Conservation (phyloP, 2,329 filamentous ascomycete genomes). For the Alternaria incomplexa region DNA sequence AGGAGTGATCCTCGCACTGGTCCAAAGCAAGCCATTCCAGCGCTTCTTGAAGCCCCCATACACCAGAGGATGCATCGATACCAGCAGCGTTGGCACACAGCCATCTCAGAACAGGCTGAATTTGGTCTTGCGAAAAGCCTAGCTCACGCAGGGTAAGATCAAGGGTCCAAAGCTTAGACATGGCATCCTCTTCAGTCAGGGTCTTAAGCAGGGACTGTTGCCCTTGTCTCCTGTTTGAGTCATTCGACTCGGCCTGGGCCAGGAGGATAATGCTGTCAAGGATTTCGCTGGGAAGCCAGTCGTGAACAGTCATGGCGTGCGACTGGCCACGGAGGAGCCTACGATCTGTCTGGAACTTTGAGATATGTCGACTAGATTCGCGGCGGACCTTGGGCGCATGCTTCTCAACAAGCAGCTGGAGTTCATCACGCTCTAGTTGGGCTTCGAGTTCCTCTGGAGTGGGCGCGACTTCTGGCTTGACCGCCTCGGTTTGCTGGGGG, state of each 20-base stretch:
- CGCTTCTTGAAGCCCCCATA: constrained; percentile 87
- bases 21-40: constrained; percentile 90
- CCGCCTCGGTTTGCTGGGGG: constrained; percentile 23
- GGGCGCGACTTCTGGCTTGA: constrained; percentile 52
- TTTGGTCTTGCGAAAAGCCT: constrained; percentile 63
- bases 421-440: constrained; percentile 86
- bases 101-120: constrained; percentile 42
- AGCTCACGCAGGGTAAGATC: constrained; percentile 73
- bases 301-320: constrained; percentile 71
- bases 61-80: constrained; percentile 62
- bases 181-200: constrained; percentile 76
- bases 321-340: constrained; percentile 81
- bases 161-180: constrained; percentile 82
- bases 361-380: constrained; percentile 77
- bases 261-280: constrained; percentile 78
- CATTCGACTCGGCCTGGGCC: constrained; percentile 66
- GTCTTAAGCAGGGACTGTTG: constrained; percentile 49
- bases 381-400: constrained; percentile 77
- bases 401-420: constrained; percentile 87
- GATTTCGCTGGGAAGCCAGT: constrained; percentile 82
- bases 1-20: constrained; percentile 71
- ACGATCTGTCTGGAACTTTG: constrained; percentile 82
- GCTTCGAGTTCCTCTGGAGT: constrained; percentile 88
- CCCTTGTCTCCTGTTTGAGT: constrained; percentile 57
- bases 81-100: constrained; percentile 44